phyloP scores from a whole-genome alignment of 768 basidiomycete species.

The Fomitopsis pulvina region DNA sequence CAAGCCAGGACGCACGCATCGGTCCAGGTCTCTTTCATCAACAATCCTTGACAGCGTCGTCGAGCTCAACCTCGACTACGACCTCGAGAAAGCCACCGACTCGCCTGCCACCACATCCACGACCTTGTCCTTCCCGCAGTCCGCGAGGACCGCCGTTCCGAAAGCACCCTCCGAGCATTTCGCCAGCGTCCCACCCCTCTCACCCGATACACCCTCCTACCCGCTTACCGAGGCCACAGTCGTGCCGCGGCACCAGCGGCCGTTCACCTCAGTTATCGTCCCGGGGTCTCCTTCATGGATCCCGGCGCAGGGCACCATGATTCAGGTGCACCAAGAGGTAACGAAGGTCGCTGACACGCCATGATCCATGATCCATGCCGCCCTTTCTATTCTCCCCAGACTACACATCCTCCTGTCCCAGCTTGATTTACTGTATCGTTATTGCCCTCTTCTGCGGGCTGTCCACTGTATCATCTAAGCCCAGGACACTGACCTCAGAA shows the following conservation, averaged over 20 bases:
- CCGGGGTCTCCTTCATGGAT: background rate
- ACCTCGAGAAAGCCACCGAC: slow-evolving; percentile 5
- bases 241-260: slow-evolving; percentile 9
- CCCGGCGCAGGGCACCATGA: background rate
- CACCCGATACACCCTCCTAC: background rate
- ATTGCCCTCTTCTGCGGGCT: background rate
- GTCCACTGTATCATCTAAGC: background rate
- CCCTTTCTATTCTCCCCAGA: background rate
- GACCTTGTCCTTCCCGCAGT: background rate
- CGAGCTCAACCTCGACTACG: slow-evolving; percentile 10
- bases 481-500: background rate
- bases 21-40: background rate
- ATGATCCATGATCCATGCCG: background rate
- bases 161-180: background rate
- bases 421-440: background rate
- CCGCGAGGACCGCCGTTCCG: background rate
- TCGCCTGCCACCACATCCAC: background rate
- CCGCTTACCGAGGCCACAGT: background rate
- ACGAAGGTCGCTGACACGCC: background rate
- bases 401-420: background rate
- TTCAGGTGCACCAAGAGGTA: background rate
- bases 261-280: slow-evolving; percentile 7
- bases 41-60: background rate
- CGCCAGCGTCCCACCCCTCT: background rate
- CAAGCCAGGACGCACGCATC: background rate